Base-by-base conservation (phyloP, 441 rosid genomes). In the Sinapis alba region DNA sequence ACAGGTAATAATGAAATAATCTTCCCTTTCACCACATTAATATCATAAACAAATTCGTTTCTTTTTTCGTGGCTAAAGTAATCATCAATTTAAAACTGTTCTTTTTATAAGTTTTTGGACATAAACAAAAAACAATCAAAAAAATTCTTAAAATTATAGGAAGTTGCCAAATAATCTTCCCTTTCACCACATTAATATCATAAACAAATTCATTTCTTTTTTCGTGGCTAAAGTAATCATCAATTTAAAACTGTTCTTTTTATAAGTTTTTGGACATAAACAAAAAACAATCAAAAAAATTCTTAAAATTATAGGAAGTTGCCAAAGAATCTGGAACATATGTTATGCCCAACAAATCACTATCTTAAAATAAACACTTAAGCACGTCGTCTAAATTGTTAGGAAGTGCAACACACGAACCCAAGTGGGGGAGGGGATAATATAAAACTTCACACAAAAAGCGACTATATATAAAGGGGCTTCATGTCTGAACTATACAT, bases 351-450 rank as follows among this genome's bases (percentile, higher is more conserved):
- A 5, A 56, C 60, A 54, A 54, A 56, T 5, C 16, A 12, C n/a
- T 11, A 21, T 56, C n/a, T 23, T 11, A 6, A 5, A 21, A 54
- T 4, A 54, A 20, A 54, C 59, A 24, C 28, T 54, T 54, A 32
- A 56, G 60, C 28, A 56, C 30, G 60, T 56, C 28, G 15, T 21
- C 28, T 11, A 23, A 56, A 11, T 20, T 54, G 59, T 23, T 23
- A 4, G 15, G 15, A 56, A 56, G 60, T 56, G 60, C 60, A 8
- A 56, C 15, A 56, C 76, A 63, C 76, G 76, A 51, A 30, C 20
- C 18, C 12, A 59, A 26, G 18, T 21, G n/a, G 59, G 3, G 12
- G 16, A 50, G n/a, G 6, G 30, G 6, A 9, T 36, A 7, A 56
- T 56, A 56, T 34, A 54, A 54, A 6, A 13, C 3, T n/a, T 6